phyloP scores from a whole-genome alignment of 2,329 filamentous ascomycete genomes.

The Lachnellula arida region DNA sequence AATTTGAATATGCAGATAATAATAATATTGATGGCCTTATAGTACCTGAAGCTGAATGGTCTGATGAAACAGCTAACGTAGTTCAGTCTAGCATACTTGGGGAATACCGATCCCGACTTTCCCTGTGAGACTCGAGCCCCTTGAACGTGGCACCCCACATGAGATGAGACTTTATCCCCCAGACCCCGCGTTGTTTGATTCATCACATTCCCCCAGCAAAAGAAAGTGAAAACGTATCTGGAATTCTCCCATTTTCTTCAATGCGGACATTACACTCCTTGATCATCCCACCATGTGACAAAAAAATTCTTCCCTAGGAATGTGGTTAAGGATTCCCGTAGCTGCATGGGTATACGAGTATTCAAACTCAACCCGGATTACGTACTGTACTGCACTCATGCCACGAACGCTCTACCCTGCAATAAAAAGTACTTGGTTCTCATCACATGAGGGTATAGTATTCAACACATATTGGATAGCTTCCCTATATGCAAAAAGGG shows the following conservation, averaged over 20 bases:
- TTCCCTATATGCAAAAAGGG: neutral
- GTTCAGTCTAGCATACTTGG: neutral
- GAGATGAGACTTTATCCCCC: neutral
- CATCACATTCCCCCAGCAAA: too few relatives aligned
- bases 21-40: neutral
- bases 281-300: constrained; percentile 1
- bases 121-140: neutral
- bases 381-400: neutral
- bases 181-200: too few relatives aligned
- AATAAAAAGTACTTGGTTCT: neutral
- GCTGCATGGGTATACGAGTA: neutral
- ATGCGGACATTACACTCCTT: neutral
- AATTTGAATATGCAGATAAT: neutral
- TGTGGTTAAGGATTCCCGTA: neutral
- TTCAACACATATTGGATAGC: neutral
- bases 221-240: too few relatives aligned
- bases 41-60: neutral
- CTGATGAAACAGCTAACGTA: neutral
- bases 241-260: neutral
- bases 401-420: neutral
- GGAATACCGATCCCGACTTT: neutral
- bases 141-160: neutral
- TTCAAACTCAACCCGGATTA: neutral
- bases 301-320: neutral
- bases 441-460: neutral